Percentiles rank a stretch among this genome's conserved stretches.
Evolutionary conservation across 1,284 basidiomycete genomes (phyloP).

Genomic region (Psilocybe mexicana): DNA sequence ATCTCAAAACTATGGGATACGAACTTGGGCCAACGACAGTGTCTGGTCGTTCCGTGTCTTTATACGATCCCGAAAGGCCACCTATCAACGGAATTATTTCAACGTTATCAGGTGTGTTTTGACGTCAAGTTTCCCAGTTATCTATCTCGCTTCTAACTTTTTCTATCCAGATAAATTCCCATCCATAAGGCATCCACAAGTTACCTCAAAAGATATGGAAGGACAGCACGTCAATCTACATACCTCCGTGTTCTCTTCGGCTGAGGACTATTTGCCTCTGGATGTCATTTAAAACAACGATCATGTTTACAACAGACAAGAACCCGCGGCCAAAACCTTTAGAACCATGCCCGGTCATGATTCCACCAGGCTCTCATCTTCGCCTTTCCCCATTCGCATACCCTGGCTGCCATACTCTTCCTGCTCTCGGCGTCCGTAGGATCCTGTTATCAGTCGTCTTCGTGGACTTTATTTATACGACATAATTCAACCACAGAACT

Average conservation of each 20-base stretch:
- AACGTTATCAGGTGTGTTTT: too few relatives aligned
- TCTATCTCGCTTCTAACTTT: background rate
- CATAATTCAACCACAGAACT: background rate
- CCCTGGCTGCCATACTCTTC: background rate
- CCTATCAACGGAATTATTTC: too few relatives aligned
- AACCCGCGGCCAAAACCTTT: background rate
- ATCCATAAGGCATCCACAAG: background rate
- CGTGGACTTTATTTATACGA: conserved; percentile 9
- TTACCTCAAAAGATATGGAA: background rate
- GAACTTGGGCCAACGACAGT: too few relatives aligned
- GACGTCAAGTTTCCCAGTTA: background rate
- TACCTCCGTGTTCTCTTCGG: background rate
- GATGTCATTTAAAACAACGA: background rate
- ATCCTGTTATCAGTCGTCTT: background rate
- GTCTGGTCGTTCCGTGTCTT: too few relatives aligned
- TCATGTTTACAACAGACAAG: background rate
- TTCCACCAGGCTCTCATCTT: conserved; percentile 13
- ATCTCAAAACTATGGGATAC: too few relatives aligned
- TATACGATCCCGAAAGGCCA: too few relatives aligned
- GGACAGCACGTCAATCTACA: background rate
- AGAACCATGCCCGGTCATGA: conserved; percentile 5
- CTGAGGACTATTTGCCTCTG: background rate
- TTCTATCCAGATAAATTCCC: background rate
- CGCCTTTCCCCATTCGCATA: conserved; percentile 11
- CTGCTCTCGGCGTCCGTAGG: background rate